Base-by-base conservation (phyloP, 192 early-diverging fungal genomes). In the Coemansia nantahalensis region DNA sequence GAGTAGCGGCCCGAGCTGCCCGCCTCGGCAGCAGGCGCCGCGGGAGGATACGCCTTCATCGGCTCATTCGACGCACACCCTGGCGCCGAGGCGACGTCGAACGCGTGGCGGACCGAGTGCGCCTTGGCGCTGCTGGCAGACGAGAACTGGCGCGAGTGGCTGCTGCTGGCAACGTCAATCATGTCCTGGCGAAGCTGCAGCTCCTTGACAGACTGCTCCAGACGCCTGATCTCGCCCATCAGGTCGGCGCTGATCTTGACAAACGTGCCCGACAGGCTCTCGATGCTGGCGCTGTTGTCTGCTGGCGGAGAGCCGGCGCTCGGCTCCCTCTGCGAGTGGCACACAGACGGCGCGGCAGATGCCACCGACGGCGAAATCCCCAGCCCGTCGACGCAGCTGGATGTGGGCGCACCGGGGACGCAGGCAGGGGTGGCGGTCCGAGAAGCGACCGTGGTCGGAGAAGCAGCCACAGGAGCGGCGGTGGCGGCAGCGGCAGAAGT, bases 211-310 rank as follows among this genome's bases (percentile, higher is more conserved):
- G 68, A 72, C 45, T 40, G 45, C 26, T 64, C 68, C 37, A 72
- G 42, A 18, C 68, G 68, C 13, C 46, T 39, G 42, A 72, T 72
- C 62, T 72, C 68, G 28, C 34, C 53, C 61, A 72, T 72, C 56
- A 72, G 43, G 36, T 72, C 68, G 8, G 68, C 39, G 24, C 68
- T 36, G 17, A 72, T 72, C 53, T 72, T 64, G 56, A 60, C 61
- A 56, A 72, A 72, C 10, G 62, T 52, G 45, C 41, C 59, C 13
- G 68, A 65, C 10, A 72, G 51, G 33, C 56, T 60, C 14, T 57
- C 62, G 28, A 60, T 46, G 56, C 56, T 55, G 15, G 44, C 49
- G 1, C 51, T 37, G 21, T 39, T 39, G 54, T 28, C 44, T n/a
- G n/a, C n/a, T n/a, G n/a, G n/a, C n/a, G n/a, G n/a, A n/a, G n/a